phyloP scores from a whole-genome alignment of 192 early-diverging fungal species.

The Umbelopsis sp. region DNA sequence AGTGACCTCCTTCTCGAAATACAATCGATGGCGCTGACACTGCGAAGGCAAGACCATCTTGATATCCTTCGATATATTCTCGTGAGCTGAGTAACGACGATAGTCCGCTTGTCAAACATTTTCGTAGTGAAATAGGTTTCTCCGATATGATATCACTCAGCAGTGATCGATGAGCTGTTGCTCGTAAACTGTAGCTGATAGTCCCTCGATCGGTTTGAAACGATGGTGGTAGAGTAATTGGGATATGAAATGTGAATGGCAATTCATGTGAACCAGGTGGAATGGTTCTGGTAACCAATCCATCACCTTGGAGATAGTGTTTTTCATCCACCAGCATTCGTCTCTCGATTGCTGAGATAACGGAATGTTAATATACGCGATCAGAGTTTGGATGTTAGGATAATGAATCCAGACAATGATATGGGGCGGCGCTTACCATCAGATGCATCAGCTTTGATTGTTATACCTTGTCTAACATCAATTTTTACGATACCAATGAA shows the following conservation, averaged over 20 bases:
- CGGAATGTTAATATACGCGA: not conserved
- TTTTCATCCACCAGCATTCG: not conserved
- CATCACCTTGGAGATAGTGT: not conserved
- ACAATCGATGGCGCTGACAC: not conserved
- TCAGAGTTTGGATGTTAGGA: not conserved
- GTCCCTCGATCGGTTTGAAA: not conserved
- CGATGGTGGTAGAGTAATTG: not conserved
- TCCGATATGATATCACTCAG: not conserved
- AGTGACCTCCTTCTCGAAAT: not conserved
- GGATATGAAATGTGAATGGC: not conserved
- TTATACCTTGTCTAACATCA: not conserved
- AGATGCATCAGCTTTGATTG: not conserved
- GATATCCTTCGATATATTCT: not conserved
- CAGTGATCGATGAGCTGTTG: not conserved
- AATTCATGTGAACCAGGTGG: not conserved
- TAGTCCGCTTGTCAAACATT: not conserved
- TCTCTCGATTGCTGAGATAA: not conserved
- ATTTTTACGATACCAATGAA: not conserved
- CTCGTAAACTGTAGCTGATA: not conserved
- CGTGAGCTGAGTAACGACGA: not conserved
- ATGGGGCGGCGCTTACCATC: slow-evolving; percentile 16
- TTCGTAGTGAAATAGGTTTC: not conserved
- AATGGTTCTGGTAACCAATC: not conserved
- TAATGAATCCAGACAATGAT: not conserved
- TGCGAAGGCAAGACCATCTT: not conserved